Evolutionary conservation across 306 rosid species (phyloP), one percentile per base, ranked within the genome.

Genomic region (Rosa multiflora): DNA sequence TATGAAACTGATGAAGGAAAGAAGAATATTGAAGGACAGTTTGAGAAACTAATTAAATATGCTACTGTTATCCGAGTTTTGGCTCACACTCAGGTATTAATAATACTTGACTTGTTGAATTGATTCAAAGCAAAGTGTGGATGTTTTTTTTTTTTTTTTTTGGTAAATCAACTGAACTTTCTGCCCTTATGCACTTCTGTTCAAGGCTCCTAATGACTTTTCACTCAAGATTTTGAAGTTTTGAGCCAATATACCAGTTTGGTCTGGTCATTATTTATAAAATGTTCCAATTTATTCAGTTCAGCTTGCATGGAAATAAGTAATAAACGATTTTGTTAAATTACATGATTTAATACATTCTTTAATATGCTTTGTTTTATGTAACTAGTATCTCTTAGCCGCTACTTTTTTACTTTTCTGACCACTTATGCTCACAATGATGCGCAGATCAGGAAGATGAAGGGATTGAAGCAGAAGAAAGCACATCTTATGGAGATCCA

Each of bases 401-500:
- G 23, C 8, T 42, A 8, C 23, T 3, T 58, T 5, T 5, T 11
- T 7, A 5, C 2, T 56, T 12, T 13, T 3, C 9, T 39, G 78
- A 3, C 20, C 13, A 51, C 2, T 23, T 40, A 21, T 37, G 26
- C 52, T n/a, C 4, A 20, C 55, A 43, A 44, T 82, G 66, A 83
- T 35, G 8, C 29, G 5, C 89, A 93, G 97, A 93, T 93, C 26
- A 78, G 93, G 39, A 90, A 89, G 78, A 89, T 93, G 94, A 93
- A 93, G 83, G 97, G 97, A 0, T 68, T 93, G 88, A 90, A 93
- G 78, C 97, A 90, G 79, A 93, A 93, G 94, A 93, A 93, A 51
- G 97, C 97, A 51, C 97, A 93, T 59, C 81, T 93, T 52, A 93
- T 93, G 97, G 96, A 93, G 81, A 89, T 93, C 66, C 97, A 93